phyloP scores from a whole-genome alignment of 495 filamentous ascomycete genomes.

The Darksidea phi region DNA sequence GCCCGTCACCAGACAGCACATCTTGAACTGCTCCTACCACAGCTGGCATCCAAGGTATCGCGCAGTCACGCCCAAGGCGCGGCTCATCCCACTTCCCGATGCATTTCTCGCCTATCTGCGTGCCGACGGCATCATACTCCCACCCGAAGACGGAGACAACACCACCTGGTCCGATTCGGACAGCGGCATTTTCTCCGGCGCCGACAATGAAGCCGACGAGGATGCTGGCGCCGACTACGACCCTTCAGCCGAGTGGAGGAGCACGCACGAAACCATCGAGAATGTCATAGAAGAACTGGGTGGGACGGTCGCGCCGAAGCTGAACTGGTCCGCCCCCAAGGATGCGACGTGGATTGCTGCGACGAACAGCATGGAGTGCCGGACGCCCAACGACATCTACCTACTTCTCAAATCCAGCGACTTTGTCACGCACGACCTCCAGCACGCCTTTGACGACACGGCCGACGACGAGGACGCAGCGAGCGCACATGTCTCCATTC shows the following conservation, averaged over 20 bases:
- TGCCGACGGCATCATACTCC: constrained; percentile 88
- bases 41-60: constrained; percentile 89
- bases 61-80: constrained; percentile 74
- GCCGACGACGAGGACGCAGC: constrained; percentile 41
- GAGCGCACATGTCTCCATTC: constrained; percentile 36
- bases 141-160: constrained; percentile 53
- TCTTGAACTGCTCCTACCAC: constrained; percentile 91
- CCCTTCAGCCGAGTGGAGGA: constrained; percentile 62
- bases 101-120: constrained; percentile 84
- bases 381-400: constrained; percentile 84
- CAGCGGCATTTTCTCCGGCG: constrained; percentile 45
- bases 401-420: constrained; percentile 87
- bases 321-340: constrained; percentile 97
- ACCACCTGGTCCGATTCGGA: constrained; percentile 44
- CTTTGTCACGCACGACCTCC: constrained; percentile 91
- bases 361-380: constrained; percentile 88
- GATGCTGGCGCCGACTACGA: constrained; percentile 52
- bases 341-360: constrained; percentile 94
- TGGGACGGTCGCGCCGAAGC: constrained; percentile 81
- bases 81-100: constrained; percentile 70
- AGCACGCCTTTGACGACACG: constrained; percentile 86
- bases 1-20: constrained; percentile 77
- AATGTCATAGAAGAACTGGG: constrained; percentile 72
- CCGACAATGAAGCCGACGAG: constrained; percentile 46
- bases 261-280: constrained; percentile 74